phyloP scores from a whole-genome alignment of 139 green algal genomes.

The Haematococcus lacustris region DNA sequence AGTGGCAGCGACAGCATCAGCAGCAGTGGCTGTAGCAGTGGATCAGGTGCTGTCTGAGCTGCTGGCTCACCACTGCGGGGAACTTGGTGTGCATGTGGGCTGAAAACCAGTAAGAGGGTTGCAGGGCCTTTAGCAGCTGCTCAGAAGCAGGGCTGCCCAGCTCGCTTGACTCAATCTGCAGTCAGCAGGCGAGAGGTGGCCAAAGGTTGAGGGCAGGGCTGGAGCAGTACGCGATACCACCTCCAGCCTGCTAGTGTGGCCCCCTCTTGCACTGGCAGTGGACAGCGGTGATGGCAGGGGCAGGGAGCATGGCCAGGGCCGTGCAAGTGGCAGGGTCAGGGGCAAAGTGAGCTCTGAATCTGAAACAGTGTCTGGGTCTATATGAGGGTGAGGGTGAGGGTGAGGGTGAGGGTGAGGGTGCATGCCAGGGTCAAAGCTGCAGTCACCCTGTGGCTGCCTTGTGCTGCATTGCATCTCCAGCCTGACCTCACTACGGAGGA shows the following conservation, averaged over 20 bases:
- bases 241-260: too few species aligned
- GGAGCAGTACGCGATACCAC: neutral
- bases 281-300: neutral
- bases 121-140: conserved; percentile 62
- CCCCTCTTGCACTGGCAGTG: neutral
- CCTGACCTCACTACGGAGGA: conserved; percentile 69
- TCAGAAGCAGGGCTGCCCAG: conserved; percentile 63
- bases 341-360: too few species aligned
- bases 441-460: neutral
- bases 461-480: neutral
- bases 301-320: neutral
- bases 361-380: too few species aligned
- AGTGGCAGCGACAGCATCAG: neutral
- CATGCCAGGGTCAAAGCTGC: too few species aligned
- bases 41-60: neutral
- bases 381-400: too few species aligned
- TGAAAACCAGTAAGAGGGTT: conserved; percentile 87
- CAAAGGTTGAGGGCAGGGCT: neutral
- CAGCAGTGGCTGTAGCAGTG: conserved; percentile 14
- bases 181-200: neutral
- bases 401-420: too few species aligned
- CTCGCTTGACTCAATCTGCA: conserved; percentile 49
- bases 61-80: conserved; percentile 74
- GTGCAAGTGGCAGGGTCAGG: neutral
- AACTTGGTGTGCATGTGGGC: conserved; percentile 97